Evolutionary conservation across 768 basidiomycete genomes (phyloP).

Genomic region (Lactarius akahatsu): DNA sequence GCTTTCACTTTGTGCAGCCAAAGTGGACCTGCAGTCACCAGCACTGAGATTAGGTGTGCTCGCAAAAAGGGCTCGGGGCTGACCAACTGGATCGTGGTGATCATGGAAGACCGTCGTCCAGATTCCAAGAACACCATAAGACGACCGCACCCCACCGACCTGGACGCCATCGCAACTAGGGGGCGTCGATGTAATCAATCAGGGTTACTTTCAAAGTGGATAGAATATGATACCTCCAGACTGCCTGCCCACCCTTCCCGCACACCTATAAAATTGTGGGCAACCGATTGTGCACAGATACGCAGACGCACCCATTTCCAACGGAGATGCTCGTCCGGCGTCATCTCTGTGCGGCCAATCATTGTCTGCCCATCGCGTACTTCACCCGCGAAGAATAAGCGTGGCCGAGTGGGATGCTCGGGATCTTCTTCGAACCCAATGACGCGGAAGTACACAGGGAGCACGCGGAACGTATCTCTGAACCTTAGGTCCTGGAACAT

Average conservation of each 20-base stretch:
- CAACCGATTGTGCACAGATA: not conserved
- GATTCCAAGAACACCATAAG: conserved; percentile 54
- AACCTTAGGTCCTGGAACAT: conserved; percentile 54
- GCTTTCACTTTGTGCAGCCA: conserved; percentile 34
- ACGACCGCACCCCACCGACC: conserved; percentile 58
- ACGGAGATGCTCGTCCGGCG: conserved; percentile 54
- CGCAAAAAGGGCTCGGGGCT: conserved; percentile 5
- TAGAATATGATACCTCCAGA: conserved; percentile 33
- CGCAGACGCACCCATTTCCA: conserved; percentile 60
- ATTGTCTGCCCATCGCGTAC: conserved; percentile 49
- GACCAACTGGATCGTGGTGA: conserved; percentile 49
- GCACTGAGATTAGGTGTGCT: not conserved
- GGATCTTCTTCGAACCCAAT: conserved; percentile 45
- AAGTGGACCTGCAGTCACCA: conserved; percentile 32
- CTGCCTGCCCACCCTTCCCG: conserved; percentile 30
- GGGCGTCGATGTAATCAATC: conserved; percentile 5
- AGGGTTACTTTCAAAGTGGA: conserved; percentile 37
- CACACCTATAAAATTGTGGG: conserved; percentile 16
- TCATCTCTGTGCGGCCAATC: conserved; percentile 54
- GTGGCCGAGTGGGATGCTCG: conserved; percentile 49
- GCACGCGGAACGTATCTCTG: conserved; percentile 50
- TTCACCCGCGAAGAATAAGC: conserved; percentile 53
- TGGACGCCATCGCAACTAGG: conserved; percentile 61
- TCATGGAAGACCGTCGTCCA: conserved; percentile 54
- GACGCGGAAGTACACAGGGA: conserved; percentile 49